phyloP scores from a whole-genome alignment of 225 moss, liverwort and hornwort genomes.

The Bryoerythrophyllum caledonicum region DNA sequence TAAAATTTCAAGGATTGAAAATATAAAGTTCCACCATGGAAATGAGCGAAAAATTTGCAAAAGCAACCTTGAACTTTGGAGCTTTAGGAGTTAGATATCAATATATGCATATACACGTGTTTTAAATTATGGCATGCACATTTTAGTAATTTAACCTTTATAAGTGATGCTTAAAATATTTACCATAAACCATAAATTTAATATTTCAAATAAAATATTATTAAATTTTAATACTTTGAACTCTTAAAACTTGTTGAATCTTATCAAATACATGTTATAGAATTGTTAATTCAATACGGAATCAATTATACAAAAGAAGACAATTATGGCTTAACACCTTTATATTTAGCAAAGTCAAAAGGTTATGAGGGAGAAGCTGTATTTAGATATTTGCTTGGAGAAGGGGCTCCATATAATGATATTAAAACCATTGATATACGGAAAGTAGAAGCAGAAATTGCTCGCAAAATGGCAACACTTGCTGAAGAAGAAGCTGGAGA shows the following conservation, averaged over 20 bases:
- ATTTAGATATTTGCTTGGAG: constrained; percentile 84
- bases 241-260: background rate
- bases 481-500: background rate
- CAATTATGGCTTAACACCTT: constrained; percentile 76
- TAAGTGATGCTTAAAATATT: too few species aligned
- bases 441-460: constrained; percentile 74
- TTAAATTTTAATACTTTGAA: background rate
- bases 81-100: too few species aligned
- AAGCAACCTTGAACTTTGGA: too few species aligned
- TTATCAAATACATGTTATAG: constrained; percentile 28
- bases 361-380: constrained; percentile 87
- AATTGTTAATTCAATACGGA: constrained; percentile 80
- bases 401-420: constrained; percentile 95
- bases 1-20: too few species aligned
- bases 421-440: constrained; percentile 56
- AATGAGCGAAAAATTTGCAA: too few species aligned
- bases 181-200: background rate
- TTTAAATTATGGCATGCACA: too few species aligned
- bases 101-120: rapidly evolving
- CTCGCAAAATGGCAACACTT: constrained; percentile 44
- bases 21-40: too few species aligned
- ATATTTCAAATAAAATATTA: too few species aligned
- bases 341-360: constrained; percentile 87
- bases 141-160: background rate
- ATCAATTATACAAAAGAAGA: constrained; percentile 70